Evolutionary conservation across 805 yeast species (phyloP), one percentile per base, ranked within the genome.

Genomic region (Phaffomyces thermotolerans): DNA sequence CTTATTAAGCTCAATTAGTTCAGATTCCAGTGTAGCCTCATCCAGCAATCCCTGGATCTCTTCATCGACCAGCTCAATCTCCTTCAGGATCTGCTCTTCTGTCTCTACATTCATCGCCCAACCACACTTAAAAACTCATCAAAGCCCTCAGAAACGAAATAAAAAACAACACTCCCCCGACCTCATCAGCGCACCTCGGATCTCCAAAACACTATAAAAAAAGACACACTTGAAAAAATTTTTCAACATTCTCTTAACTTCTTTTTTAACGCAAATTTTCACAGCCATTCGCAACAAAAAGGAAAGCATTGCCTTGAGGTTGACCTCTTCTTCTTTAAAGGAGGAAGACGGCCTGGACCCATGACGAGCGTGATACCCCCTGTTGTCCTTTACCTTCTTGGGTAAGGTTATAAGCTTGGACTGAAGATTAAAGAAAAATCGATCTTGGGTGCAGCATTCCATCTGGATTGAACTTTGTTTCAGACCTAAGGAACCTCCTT

Each of bases 401-500:
- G 35, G 41, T 37, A 41, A 39, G 46, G 48, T 39, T 34, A 52
- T 56, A 54, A 53, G 66, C 67, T 62, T 72, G 81, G 73, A 69
- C 81, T 76, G 84, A 78, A 79, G 83, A 79, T 52, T 47, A 73
- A 68, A 64, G n/a, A 20, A 4, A 32, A 60, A 75, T 67, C 65
- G 76, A 71, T 79, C 85, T 79, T 73, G 85, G 85, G 85, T 79
- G 84, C 84, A 75, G 79, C 76, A 69, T 64, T 68, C 71, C 81
- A 75, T 76, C 68, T 68, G 76, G 63, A 65, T 64, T 59, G 42
- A 56, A 59, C 66, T 65, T 60, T 57, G 60, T 56, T 17, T 56
- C 69, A 66, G 63, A 63, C 64, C 79, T 75, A 76, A 78, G 80
- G 82, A 78, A 60, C 67, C 71, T 69, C 84, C 84, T 79, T 79